Evolutionary conservation across 2,329 filamentous ascomycete genomes (phyloP).

Genomic region (Lecanicillium sp.): DNA sequence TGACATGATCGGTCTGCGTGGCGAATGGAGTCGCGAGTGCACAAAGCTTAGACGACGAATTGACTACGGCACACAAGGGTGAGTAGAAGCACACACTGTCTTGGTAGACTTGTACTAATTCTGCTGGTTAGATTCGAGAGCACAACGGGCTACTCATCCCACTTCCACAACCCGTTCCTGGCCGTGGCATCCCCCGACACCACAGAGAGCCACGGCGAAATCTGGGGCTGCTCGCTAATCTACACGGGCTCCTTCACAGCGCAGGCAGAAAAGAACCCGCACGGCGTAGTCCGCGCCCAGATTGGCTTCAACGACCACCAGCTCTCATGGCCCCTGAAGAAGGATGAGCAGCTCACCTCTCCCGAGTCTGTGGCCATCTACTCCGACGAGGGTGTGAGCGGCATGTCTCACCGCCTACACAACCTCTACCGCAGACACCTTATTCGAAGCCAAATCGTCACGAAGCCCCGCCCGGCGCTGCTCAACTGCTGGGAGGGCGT

Average conservation of each 20-base stretch:
- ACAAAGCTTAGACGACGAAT: slow-evolving; percentile 45
- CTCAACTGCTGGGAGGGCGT: slow-evolving; percentile 63
- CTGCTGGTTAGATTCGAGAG: slow-evolving; percentile 45
- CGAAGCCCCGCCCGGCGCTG: slow-evolving; percentile 42
- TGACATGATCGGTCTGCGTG: slow-evolving; percentile 53
- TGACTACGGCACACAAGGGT: slow-evolving; percentile 48
- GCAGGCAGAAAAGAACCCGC: slow-evolving; percentile 54
- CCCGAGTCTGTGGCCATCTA: slow-evolving; percentile 57
- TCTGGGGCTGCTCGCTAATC: slow-evolving; percentile 58
- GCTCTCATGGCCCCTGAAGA: slow-evolving; percentile 47
- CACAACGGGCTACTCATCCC: slow-evolving; percentile 53
- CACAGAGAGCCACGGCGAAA: slow-evolving; percentile 53
- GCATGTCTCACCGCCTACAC: slow-evolving; percentile 55
- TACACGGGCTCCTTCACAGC: slow-evolving; percentile 57
- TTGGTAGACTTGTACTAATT: neutral
- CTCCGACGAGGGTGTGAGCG: slow-evolving; percentile 49
- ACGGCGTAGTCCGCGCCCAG: slow-evolving; percentile 51
- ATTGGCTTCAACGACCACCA: slow-evolving; percentile 55
- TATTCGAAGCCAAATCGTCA: slow-evolving; percentile 46
- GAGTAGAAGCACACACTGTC: too few species aligned
- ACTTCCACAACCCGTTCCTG: slow-evolving; percentile 58
- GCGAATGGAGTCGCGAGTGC: slow-evolving; percentile 55
- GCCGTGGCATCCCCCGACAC: slow-evolving; percentile 46
- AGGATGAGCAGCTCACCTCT: slow-evolving; percentile 49
- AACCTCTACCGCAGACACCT: slow-evolving; percentile 53